These are phyloP conservation scores for Phyllostachys edulis DNA, from an alignment of 176 grass and related monocot genomes.

Conservation along the genomic window DNA sequence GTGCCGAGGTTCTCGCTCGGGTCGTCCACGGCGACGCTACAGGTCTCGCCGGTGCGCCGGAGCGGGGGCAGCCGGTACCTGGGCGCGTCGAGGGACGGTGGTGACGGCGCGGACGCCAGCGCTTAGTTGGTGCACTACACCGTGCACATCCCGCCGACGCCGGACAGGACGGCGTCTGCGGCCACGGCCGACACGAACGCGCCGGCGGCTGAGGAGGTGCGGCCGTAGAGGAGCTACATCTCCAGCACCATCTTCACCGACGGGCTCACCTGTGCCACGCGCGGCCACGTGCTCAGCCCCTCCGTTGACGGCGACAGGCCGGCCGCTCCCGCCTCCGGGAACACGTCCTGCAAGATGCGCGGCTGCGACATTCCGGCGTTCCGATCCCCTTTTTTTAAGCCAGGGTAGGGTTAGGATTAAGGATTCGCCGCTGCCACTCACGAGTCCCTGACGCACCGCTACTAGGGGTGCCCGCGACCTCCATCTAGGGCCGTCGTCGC, in stretches of 20 bases:
- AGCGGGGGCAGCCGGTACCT: conserved; percentile 53
- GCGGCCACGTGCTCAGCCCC: conserved; percentile 60
- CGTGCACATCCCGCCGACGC: conserved; percentile 90
- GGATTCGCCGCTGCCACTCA: no score
- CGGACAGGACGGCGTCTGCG: conserved; percentile 38
- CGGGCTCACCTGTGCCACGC: conserved; percentile 78
- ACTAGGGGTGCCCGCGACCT: no score
- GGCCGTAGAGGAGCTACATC: conserved; percentile 65
- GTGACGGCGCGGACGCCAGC: background rate
- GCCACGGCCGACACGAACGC: background rate
- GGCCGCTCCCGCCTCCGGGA: conserved; percentile 45
- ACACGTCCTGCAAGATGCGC: conserved; percentile 68
- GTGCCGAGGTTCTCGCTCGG: conserved; percentile 68
- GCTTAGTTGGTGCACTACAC: conserved; percentile 87
- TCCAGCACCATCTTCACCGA: conserved; percentile 91
- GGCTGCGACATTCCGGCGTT: conserved; percentile 66
- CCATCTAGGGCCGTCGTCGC: no score
- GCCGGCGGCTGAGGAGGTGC: conserved; percentile 8
- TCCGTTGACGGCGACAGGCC: background rate
- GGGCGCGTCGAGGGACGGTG: no score
- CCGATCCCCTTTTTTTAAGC: no score
- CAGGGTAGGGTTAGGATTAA: no score
- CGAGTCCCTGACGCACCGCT: no score
- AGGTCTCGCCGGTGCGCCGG: conserved; percentile 37
- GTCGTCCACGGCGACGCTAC: conserved; percentile 41